Percentiles rank a stretch among this genome's conserved stretches.
Conservation (phyloP, 441 rosid genomes). For the Capsella rubella region DNA sequence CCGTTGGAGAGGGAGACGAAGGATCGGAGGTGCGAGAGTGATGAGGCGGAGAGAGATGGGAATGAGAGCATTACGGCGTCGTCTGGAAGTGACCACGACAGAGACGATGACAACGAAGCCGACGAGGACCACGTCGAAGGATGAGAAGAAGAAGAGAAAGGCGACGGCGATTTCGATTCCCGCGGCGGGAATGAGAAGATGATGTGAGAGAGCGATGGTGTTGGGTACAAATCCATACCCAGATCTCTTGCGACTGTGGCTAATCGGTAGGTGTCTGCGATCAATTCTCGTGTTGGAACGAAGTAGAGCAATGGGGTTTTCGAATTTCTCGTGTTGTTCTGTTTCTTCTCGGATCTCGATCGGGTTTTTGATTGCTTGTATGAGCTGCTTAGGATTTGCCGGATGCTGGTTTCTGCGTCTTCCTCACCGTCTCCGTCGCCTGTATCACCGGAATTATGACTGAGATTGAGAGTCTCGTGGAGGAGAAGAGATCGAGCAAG, state of each 20-base stretch:
- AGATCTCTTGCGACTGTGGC: conserved; percentile 69
- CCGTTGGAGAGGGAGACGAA: conserved; percentile 68
- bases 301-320: conserved; percentile 64
- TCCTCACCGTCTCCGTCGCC: conserved; percentile 7
- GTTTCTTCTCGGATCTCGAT: conserved; percentile 38
- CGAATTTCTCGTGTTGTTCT: conserved; percentile 10
- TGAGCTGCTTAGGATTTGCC: conserved; percentile 41
- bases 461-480: conserved; percentile 51
- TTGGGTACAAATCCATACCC: conserved; percentile 75
- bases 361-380: conserved; percentile 38
- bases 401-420: conserved; percentile 37
- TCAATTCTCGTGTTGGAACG: conserved; percentile 59
- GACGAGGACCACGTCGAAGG: conserved; percentile 51
- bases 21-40: conserved; percentile 62
- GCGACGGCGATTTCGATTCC: conserved; percentile 46
- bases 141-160: conserved; percentile 48
- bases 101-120: conserved; percentile 53
- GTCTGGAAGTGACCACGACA: conserved; percentile 56
- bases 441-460: conserved; percentile 40
- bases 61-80: conserved; percentile 66
- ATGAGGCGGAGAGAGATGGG: conserved; percentile 63
- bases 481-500: conserved; percentile 63
- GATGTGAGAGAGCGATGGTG: conserved; percentile 78
- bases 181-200: conserved; percentile 64
- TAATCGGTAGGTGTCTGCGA: conserved; percentile 60